These are phyloP conservation scores for Hemisphaericaspora xylanilytica DNA, from an alignment of 1,139 yeast genomes.

Conservation along the genomic window DNA sequence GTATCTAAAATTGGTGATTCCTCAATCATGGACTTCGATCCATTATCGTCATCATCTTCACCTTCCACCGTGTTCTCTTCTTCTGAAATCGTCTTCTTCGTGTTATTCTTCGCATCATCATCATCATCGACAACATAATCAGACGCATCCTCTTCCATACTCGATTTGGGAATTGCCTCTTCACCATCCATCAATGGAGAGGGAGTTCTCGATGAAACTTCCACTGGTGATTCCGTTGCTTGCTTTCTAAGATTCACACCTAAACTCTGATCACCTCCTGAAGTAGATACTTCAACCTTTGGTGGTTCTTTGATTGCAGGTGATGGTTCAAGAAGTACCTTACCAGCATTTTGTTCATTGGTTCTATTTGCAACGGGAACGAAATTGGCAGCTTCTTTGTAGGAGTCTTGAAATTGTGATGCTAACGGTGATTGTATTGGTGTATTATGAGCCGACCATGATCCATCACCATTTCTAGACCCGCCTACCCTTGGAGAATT, in stretches of 20 bases:
- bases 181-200: conserved; percentile 13
- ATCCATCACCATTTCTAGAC: neutral
- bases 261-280: neutral
- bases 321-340: conserved; percentile 1
- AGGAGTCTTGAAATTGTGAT: neutral
- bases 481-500: conserved; percentile 17
- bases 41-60: conserved; percentile 2
- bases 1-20: conserved; percentile 25
- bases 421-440: conserved; percentile 4
- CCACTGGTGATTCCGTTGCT: conserved; percentile 14
- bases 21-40: conserved; percentile 11
- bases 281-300: neutral
- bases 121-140: conserved; percentile 5
- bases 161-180: conserved; percentile 12
- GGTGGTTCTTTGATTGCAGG: conserved; percentile 3
- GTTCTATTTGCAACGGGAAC: too few species aligned
- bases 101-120: neutral
- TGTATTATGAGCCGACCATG: neutral
- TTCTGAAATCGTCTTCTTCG: too few species aligned
- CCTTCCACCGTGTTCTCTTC: conserved; percentile 2
- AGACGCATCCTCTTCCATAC: conserved; percentile 12
- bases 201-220: conserved; percentile 14
- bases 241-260: neutral
- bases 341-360: too few species aligned
- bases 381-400: too few species aligned